A percentile compares a stretch with the other conserved stretches of the same genome.
These are phyloP conservation scores for Termitomyces sp. DNA, from an alignment of 768 basidiomycete genomes.

Conservation along the genomic window DNA sequence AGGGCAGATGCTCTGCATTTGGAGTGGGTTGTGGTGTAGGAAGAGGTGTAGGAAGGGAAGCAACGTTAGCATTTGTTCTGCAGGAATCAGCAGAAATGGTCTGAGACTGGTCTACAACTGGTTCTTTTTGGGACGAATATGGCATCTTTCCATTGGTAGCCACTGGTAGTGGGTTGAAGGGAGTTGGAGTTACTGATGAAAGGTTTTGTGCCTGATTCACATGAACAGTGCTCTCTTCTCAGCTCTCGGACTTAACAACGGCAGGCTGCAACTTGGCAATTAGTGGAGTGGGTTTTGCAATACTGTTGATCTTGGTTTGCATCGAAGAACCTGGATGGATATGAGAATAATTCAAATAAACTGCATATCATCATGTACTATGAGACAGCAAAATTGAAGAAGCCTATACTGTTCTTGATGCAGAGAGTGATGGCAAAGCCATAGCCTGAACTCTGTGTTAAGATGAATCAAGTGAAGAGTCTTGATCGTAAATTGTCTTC, in stretches of 20 bases:
- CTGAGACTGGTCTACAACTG: neutral
- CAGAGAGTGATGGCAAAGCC: neutral
- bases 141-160: neutral
- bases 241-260: neutral
- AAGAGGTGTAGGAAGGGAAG: conserved; percentile 8
- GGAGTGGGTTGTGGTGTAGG: conserved; percentile 7
- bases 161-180: neutral
- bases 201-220: neutral
- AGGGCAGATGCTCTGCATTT: conserved; percentile 3
- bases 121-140: neutral
- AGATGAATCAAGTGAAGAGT: neutral
- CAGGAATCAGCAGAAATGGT: neutral
- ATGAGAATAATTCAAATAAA: neutral
- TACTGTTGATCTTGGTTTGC: neutral
- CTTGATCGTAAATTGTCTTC: neutral
- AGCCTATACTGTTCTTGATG: neutral
- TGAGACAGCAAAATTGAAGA: neutral
- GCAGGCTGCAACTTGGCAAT: neutral
- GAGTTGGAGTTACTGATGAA: neutral
- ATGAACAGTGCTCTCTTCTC: neutral
- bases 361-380: neutral
- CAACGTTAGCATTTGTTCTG: neutral
- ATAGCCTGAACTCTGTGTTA: neutral
- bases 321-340: neutral
- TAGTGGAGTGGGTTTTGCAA: neutral